phyloP scores from a whole-genome alignment of 2,329 filamentous ascomycete genomes.

The Ustulina deusta region DNA sequence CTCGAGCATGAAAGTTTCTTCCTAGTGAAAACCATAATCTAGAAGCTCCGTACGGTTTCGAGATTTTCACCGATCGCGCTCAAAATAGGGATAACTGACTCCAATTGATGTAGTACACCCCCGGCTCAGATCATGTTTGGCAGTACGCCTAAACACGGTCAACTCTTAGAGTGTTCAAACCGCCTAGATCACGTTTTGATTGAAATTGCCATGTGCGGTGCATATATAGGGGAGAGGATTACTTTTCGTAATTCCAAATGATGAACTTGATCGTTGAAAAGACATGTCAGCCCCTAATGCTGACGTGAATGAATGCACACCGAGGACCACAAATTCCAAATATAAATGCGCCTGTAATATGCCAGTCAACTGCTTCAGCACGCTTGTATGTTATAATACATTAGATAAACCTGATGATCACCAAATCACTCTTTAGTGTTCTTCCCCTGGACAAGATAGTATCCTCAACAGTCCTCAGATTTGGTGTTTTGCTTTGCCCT shows the following conservation, averaged over 20 bases:
- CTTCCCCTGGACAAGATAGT: not conserved
- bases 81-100: not conserved
- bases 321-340: not conserved
- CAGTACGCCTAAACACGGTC: constrained; percentile 24
- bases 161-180: not conserved
- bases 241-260: not conserved
- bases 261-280: not conserved
- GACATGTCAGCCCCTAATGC: not conserved
- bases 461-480: constrained; percentile 29
- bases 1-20: not conserved
- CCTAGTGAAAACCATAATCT: too few species aligned
- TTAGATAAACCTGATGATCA: constrained; percentile 20
- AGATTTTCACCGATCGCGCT: not conserved
- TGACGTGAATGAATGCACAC: constrained; percentile 6
- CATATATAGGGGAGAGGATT: not conserved
- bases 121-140: constrained; percentile 15
- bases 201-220: not conserved
- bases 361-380: not conserved
- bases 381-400: not conserved
- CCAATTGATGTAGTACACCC: constrained; percentile 3
- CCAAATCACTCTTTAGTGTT: constrained; percentile 12
- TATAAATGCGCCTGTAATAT: not conserved
- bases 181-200: not conserved
- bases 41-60: not conserved
- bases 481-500: constrained; percentile 21